These are phyloP conservation scores for Aspergillus tubingensis DNA, from an alignment of 2,329 filamentous ascomycete genomes.

Conservation along the genomic window DNA sequence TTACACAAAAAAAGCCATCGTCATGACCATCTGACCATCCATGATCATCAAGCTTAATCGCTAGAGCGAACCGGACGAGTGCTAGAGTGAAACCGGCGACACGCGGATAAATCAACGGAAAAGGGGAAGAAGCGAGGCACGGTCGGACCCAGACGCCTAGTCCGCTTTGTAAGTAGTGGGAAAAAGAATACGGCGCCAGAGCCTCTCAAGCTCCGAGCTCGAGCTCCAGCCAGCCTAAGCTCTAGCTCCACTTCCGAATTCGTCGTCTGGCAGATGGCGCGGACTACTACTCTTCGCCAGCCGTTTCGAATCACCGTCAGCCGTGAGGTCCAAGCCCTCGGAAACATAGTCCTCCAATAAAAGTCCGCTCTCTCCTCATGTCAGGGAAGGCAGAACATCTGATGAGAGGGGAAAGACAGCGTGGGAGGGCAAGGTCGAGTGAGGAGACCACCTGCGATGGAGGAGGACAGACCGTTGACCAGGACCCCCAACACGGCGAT, in stretches of 20 bases:
- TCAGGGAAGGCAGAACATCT: neutral
- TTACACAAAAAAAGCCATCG: neutral
- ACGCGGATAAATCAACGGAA: neutral
- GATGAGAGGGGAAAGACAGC: neutral
- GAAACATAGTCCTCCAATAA: conserved; percentile 18
- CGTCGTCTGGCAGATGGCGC: conserved; percentile 10
- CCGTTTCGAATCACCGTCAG: conserved; percentile 9
- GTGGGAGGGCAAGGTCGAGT: neutral
- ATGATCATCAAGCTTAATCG: conserved; percentile 17
- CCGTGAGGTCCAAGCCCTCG: conserved; percentile 25
- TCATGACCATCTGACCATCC: conserved; percentile 3
- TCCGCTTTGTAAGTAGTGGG: neutral
- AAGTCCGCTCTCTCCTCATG: neutral
- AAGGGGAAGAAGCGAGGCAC: neutral
- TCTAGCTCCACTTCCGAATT: conserved; percentile 11
- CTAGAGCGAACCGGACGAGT: neutral
- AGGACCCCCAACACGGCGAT: neutral
- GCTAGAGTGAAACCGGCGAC: neutral
- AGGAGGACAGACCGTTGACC: neutral
- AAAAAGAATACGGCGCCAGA: neutral
- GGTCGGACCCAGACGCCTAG: neutral
- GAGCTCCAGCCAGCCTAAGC: neutral
- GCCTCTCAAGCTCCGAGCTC: neutral
- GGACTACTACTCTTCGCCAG: conserved; percentile 11
- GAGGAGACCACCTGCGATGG: neutral